A percentile compares a stretch with the other conserved stretches of the same genome.
phyloP scores from a whole-genome alignment of 352 stramenopile species.

The Proteromonas lacertae region DNA sequence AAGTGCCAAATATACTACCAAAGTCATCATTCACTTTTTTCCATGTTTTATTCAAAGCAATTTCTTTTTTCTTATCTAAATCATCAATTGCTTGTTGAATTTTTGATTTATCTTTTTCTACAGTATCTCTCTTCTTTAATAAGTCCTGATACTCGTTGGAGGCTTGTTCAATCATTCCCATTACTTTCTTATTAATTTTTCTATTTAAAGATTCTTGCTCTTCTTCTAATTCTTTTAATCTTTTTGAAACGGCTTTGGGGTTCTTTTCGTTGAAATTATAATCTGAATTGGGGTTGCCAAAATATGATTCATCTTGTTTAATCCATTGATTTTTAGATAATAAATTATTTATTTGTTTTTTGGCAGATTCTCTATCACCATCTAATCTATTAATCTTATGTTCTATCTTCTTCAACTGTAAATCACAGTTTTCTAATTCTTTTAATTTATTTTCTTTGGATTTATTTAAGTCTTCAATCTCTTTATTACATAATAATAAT shows the following conservation, averaged over 20 bases:
- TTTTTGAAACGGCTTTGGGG: conserved; percentile 29
- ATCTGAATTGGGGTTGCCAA: conserved; percentile 70
- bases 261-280: conserved; percentile 79
- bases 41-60: conserved; percentile 75
- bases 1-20: conserved; percentile 88
- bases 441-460: not conserved
- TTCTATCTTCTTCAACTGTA: conserved; percentile 1
- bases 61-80: conserved; percentile 92
- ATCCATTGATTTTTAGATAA: conserved; percentile 82
- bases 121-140: conserved; percentile 42
- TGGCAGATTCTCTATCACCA: conserved; percentile 46
- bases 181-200: conserved; percentile 99
- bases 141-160: conserved; percentile 91
- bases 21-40: conserved; percentile 97
- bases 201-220: conserved; percentile 60
- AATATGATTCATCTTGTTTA: conserved; percentile 72
- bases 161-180: conserved; percentile 98
- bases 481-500: too few species aligned
- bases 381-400: conserved; percentile 32
- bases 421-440: not conserved
- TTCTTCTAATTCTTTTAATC: conserved; percentile 34
- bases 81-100: conserved; percentile 95
- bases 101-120: conserved; percentile 78
- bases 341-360: conserved; percentile 46
- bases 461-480: too few species aligned